Conservation (phyloP, 1,139 yeast species). For the Nakaseomyces bracarensis region DNA sequence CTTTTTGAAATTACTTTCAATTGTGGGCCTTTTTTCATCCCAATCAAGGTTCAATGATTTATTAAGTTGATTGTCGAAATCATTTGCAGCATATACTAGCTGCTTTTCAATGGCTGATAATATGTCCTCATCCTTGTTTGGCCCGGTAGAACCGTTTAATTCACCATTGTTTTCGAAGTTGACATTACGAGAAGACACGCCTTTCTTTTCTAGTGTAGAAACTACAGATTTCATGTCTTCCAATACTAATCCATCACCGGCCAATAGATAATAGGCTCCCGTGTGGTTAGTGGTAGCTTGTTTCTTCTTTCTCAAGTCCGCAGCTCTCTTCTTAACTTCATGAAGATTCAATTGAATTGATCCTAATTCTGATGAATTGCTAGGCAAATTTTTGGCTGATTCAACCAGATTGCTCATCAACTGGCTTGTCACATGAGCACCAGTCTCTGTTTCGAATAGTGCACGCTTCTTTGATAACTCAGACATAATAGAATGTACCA, state of each 20-base stretch:
- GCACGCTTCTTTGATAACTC: not conserved
- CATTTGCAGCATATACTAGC: slow-evolving; percentile 63
- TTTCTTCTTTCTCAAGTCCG: slow-evolving; percentile 44
- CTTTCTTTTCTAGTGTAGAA: slow-evolving; percentile 32
- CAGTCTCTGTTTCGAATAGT: not conserved
- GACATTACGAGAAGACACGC: slow-evolving; percentile 16
- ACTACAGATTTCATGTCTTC: slow-evolving; percentile 66
- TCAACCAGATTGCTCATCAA: not conserved
- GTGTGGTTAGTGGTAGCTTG: slow-evolving; percentile 45
- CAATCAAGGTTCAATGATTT: slow-evolving; percentile 75
- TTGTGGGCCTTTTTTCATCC: slow-evolving; percentile 66
- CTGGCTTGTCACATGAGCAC: not conserved
- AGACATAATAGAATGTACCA: not conserved
- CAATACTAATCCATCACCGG: slow-evolving; percentile 82
- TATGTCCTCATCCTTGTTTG: slow-evolving; percentile 76
- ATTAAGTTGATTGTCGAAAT: slow-evolving; percentile 70
- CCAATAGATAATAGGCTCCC: slow-evolving; percentile 82
- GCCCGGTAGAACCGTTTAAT: slow-evolving; percentile 48
- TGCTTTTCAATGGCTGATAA: slow-evolving; percentile 79
- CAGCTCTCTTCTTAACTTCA: slow-evolving; percentile 69
- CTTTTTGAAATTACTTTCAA: slow-evolving; percentile 60
- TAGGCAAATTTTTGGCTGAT: slow-evolving; percentile 20
- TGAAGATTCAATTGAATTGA: slow-evolving; percentile 44
- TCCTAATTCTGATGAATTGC: slow-evolving; percentile 29
- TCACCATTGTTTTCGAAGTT: slow-evolving; percentile 13